Evolutionary conservation across 805 yeast species (phyloP).

Genomic region (Cyberlindnera xylosilytica): DNA sequence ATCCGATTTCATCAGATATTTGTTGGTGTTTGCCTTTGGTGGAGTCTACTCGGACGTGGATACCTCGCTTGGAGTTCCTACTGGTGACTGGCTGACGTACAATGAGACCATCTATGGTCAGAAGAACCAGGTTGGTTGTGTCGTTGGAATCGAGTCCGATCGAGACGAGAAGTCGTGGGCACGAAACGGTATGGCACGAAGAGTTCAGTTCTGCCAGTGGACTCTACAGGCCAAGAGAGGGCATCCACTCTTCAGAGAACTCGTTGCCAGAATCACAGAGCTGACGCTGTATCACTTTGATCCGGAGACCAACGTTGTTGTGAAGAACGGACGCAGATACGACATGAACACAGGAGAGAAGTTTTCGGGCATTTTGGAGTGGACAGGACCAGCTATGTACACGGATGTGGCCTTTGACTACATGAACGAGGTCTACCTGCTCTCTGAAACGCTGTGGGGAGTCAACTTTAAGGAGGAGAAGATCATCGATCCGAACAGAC

Average conservation of each 20-base stretch:
- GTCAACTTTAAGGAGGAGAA: conserved; percentile 9
- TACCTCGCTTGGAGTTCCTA: conserved; percentile 53
- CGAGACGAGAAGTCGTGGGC: conserved; percentile 51
- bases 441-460: conserved; percentile 2
- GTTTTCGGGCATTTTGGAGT: conserved; percentile 57
- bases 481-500: conserved; percentile 16
- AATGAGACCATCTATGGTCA: conserved; percentile 12
- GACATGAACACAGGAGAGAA: conserved; percentile 39
- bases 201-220: conserved; percentile 62
- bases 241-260: conserved; percentile 54
- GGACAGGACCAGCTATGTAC: conserved; percentile 54
- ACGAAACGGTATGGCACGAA: conserved; percentile 40
- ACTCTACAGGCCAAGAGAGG: conserved; percentile 58
- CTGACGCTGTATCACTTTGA: conserved; percentile 40
- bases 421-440: conserved; percentile 12
- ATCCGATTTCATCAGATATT: conserved; percentile 90
- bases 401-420: conserved; percentile 45
- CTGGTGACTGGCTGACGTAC: conserved; percentile 55
- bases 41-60: conserved; percentile 62
- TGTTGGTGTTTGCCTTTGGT: conserved; percentile 76
- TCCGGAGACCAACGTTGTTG: conserved; percentile 26
- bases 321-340: conserved; percentile 27
- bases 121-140: conserved; percentile 45
- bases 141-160: conserved; percentile 52
- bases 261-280: conserved; percentile 52